Evolutionary conservation across 73 alveolate genomes (phyloP).

Genomic region (Paraurostyla sp.): DNA sequence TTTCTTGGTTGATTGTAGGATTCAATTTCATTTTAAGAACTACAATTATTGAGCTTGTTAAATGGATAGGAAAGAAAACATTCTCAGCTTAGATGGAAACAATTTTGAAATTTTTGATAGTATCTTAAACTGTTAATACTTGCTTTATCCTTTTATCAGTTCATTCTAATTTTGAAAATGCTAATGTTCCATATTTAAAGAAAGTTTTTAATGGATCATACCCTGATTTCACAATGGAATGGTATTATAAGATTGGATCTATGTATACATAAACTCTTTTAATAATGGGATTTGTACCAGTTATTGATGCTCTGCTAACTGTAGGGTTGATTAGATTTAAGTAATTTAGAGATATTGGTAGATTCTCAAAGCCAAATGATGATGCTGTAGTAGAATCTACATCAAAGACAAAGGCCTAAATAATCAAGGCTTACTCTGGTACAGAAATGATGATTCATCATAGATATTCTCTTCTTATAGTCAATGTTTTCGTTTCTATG

Average conservation of each 20-base stretch:
- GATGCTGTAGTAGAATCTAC: background rate
- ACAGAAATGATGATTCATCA: constrained; percentile 63
- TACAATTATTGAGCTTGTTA: constrained; percentile 6
- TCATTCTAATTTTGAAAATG: constrained; percentile 59
- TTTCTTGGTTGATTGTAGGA: constrained; percentile 7
- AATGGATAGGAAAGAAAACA: constrained; percentile 61
- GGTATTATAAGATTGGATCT: constrained; percentile 64
- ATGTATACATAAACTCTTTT: constrained; percentile 9
- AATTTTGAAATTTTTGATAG: constrained; percentile 20
- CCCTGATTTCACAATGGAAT: constrained; percentile 70
- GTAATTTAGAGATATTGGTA: constrained; percentile 42
- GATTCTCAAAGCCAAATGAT: background rate
- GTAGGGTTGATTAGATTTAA: background rate
- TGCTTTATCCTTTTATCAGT: constrained; percentile 52
- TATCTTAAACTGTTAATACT: constrained; percentile 51
- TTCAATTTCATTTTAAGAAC: constrained; percentile 46
- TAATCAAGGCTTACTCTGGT: constrained; percentile 47
- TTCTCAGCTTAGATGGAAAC: constrained; percentile 39
- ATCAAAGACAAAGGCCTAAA: constrained; percentile 12
- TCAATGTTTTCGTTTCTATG: constrained; percentile 52
- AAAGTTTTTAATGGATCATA: constrained; percentile 58
- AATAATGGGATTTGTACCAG: constrained; percentile 5
- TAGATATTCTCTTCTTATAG: constrained; percentile 47
- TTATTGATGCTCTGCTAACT: constrained; percentile 9
- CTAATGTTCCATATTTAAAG: background rate